Conservation (phyloP, 2,329 filamentous ascomycete species). For the Venturia effusa region DNA sequence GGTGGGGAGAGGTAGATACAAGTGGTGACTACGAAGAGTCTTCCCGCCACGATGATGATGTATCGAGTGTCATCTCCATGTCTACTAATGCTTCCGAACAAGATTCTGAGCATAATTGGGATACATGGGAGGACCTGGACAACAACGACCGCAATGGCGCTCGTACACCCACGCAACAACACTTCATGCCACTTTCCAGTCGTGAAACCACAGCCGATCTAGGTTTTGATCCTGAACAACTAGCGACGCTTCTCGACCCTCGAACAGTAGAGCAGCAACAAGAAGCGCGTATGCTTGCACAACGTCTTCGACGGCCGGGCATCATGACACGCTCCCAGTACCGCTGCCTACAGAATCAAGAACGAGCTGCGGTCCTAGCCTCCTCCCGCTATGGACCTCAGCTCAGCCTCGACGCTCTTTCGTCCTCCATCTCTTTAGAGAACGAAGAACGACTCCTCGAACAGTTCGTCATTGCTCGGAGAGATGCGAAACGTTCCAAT, state of each 20-base stretch:
- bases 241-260: constrained; percentile 76
- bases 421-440: constrained; percentile 27
- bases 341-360: constrained; percentile 53
- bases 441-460: constrained; percentile 51
- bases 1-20: constrained; percentile 72
- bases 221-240: constrained; percentile 53
- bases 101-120: constrained; percentile 25
- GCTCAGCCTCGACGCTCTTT: constrained; percentile 26
- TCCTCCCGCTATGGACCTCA: constrained; percentile 22
- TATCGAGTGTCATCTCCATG: constrained; percentile 69
- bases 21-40: constrained; percentile 67
- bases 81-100: constrained; percentile 37
- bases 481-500: constrained; percentile 23
- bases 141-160: constrained; percentile 29
- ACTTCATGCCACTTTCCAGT: constrained; percentile 35
- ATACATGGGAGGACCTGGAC: constrained; percentile 20
- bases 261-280: constrained; percentile 65
- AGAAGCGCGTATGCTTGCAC: constrained; percentile 70
- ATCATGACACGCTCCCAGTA: constrained; percentile 78
- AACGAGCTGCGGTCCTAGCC: constrained; percentile 58
- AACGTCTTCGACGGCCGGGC: constrained; percentile 59
- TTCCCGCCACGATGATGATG: constrained; percentile 46
- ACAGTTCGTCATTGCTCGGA: constrained; percentile 45
- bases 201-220: constrained; percentile 46
- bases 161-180: constrained; percentile 63